Percentiles rank a stretch among this genome's conserved stretches.
These are phyloP conservation scores for Lecanicillium sp. DNA, from an alignment of 2,329 filamentous ascomycete species.

Conservation along the genomic window DNA sequence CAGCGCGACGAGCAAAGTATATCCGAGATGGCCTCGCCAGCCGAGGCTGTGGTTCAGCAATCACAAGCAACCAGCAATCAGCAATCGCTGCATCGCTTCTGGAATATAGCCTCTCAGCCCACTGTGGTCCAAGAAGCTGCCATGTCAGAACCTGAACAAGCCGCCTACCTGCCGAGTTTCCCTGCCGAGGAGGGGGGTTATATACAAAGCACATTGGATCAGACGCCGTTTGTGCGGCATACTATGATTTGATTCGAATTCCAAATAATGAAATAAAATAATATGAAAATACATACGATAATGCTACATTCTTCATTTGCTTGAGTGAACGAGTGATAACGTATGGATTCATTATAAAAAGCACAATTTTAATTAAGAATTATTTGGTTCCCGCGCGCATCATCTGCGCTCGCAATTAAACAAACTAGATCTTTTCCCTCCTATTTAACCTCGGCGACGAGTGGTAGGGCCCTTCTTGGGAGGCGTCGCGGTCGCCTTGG, in stretches of 20 bases:
- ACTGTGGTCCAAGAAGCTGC: conserved; percentile 17
- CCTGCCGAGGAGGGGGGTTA: too few species aligned
- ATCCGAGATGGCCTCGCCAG: conserved; percentile 5
- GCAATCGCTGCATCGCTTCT: conserved; percentile 52
- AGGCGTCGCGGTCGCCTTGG: conserved; percentile 21
- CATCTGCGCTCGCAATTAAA: neutral
- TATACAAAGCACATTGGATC: too few species aligned
- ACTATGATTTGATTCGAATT: neutral
- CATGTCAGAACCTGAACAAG: conserved; percentile 4
- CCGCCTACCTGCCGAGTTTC: too few species aligned
- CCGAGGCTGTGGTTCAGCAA: neutral
- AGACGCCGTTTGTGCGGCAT: too few species aligned
- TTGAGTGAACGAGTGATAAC: too few species aligned
- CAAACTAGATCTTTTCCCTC: too few species aligned
- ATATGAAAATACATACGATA: too few species aligned
- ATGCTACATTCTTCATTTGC: too few species aligned
- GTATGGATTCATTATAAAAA: neutral
- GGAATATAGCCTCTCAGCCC: conserved; percentile 41
- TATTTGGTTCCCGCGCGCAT: conserved; percentile 4
- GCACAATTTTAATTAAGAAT: neutral
- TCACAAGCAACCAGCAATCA: conserved; percentile 23
- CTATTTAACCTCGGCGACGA: conserved; percentile 30
- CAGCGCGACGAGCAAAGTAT: conserved; percentile 1
- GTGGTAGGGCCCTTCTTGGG: conserved; percentile 36
- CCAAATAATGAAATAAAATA: neutral